Evolutionary conservation across 2,329 filamentous ascomycete species (phyloP).

Genomic region (Trichoderma semiorbis): DNA sequence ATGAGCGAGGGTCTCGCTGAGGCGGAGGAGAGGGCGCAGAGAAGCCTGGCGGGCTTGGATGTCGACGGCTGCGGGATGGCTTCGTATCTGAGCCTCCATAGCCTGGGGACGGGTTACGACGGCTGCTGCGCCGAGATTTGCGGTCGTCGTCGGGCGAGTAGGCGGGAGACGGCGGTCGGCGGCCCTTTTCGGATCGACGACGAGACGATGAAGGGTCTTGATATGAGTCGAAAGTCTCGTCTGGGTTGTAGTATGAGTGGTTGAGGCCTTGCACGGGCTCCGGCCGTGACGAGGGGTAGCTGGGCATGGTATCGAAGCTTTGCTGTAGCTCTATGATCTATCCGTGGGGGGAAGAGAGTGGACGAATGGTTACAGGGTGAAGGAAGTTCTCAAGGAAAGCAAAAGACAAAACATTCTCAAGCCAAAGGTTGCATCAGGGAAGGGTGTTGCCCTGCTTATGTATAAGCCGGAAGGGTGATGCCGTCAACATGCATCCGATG

Average conservation of each 20-base stretch:
- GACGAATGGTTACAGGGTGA: neutral
- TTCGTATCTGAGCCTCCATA: neutral
- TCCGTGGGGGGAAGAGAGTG: too few species aligned
- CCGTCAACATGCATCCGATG: neutral
- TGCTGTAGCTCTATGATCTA: neutral
- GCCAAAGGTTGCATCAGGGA: neutral
- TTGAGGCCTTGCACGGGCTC: slow-evolving; percentile 11
- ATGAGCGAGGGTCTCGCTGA: neutral
- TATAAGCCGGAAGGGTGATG: neutral
- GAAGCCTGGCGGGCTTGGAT: slow-evolving; percentile 3
- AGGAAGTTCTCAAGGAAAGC: neutral
- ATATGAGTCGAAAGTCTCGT: neutral
- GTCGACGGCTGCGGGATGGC: neutral
- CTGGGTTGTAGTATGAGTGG: slow-evolving; percentile 12
- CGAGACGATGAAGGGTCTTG: neutral
- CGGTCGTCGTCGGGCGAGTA: neutral
- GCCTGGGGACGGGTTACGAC: neutral
- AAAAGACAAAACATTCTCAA: neutral
- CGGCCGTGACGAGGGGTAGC: neutral
- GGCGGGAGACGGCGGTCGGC: neutral
- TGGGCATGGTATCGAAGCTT: neutral
- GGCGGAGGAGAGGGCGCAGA: slow-evolving; percentile 8
- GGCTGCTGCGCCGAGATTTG: slow-evolving; percentile 12
- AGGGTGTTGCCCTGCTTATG: neutral
- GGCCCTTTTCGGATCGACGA: neutral